These are phyloP conservation scores for Calonectria hawksworthii DNA, from an alignment of 2,329 filamentous ascomycete genomes.

Conservation along the genomic window DNA sequence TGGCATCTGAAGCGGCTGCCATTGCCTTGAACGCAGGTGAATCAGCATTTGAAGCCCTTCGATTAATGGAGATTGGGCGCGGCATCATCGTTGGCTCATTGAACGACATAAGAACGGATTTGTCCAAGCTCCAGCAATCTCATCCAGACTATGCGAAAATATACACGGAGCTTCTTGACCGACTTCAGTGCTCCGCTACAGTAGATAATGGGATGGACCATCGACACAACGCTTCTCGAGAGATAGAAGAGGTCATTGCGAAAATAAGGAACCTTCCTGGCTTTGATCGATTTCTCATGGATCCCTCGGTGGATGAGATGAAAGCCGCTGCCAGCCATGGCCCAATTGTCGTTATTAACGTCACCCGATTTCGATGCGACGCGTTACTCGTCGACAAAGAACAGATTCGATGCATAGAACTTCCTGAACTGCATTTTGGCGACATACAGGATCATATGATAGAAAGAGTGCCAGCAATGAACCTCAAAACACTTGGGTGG, in stretches of 20 bases:
- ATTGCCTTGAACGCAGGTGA: not conserved
- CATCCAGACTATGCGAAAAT: not conserved
- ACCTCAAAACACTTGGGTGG: not conserved
- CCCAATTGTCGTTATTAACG: conserved; percentile 1
- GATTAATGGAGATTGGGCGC: not conserved
- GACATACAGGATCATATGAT: not conserved
- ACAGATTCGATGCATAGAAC: not conserved
- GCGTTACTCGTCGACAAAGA: not conserved
- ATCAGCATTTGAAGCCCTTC: not conserved
- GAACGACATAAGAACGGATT: not conserved
- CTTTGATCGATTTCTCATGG: not conserved
- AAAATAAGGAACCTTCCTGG: not conserved
- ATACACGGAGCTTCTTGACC: not conserved
- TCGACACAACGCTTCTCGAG: not conserved
- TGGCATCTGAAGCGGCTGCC: not conserved
- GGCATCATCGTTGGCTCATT: not conserved
- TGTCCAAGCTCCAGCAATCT: not conserved
- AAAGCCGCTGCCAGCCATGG: not conserved
- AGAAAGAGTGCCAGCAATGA: too few relatives aligned
- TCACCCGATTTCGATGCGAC: not conserved
- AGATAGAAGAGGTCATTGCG: not conserved
- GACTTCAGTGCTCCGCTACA: not conserved
- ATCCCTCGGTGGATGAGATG: not conserved
- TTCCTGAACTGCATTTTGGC: not conserved
- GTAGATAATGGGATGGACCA: not conserved